phyloP scores from a whole-genome alignment of 2,329 filamentous ascomycete genomes.

The Apiospora kogelbergensis region DNA sequence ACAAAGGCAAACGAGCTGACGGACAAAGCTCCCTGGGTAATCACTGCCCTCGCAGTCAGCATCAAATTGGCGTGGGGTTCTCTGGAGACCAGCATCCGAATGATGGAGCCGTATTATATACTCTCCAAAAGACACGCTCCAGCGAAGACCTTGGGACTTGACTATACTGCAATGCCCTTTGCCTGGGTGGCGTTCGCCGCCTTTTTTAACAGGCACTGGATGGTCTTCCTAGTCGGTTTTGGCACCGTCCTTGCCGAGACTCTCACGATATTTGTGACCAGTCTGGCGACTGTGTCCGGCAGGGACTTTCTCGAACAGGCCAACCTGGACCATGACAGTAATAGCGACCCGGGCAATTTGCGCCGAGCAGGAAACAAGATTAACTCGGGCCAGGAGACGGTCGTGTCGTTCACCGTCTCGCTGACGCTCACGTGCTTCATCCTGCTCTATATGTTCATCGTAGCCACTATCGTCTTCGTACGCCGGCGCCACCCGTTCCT shows the following conservation, averaged over 20 bases:
- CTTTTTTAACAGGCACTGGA: slow-evolving; percentile 60
- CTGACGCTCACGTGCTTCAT: slow-evolving; percentile 62
- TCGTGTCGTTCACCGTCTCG: slow-evolving; percentile 65
- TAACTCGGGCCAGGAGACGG: slow-evolving; percentile 59
- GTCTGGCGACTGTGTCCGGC: slow-evolving; percentile 64
- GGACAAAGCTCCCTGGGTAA: slow-evolving; percentile 62
- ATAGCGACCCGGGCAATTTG: slow-evolving; percentile 17
- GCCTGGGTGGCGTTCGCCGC: slow-evolving; percentile 63
- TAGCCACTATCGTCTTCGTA: slow-evolving; percentile 59
- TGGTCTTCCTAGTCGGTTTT: slow-evolving; percentile 68
- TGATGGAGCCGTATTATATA: slow-evolving; percentile 75
- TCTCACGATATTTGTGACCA: slow-evolving; percentile 67
- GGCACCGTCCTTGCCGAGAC: slow-evolving; percentile 73
- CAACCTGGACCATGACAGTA: slow-evolving; percentile 12
- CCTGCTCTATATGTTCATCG: slow-evolving; percentile 62
- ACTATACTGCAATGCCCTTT: slow-evolving; percentile 73
- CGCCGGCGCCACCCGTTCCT: slow-evolving; percentile 69
- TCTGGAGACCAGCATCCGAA: slow-evolving; percentile 67
- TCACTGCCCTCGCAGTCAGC: slow-evolving; percentile 64
- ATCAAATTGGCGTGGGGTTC: slow-evolving; percentile 70
- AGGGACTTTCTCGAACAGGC: slow-evolving; percentile 52
- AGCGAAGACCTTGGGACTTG: slow-evolving; percentile 64
- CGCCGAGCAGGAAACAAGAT: slow-evolving; percentile 26
- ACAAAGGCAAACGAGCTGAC: slow-evolving; percentile 53
- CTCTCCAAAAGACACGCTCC: slow-evolving; percentile 66